Evolutionary conservation across 2,329 filamentous ascomycete species (phyloP).

Genomic region (Fusarium sp.): DNA sequence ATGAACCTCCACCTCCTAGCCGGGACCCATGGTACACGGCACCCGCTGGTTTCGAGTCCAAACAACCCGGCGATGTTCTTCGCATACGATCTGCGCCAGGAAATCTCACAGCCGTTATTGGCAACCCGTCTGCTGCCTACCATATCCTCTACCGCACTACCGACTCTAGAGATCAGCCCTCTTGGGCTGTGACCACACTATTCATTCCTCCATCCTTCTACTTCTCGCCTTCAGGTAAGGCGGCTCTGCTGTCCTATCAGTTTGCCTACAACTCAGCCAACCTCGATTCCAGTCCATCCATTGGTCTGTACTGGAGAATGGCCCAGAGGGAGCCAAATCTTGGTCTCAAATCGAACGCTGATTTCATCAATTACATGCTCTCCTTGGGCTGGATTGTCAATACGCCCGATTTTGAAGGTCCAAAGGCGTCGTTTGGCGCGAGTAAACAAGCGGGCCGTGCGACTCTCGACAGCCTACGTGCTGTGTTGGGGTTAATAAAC

Average conservation of each 20-base stretch:
- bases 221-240: conserved; percentile 12
- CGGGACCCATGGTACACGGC: conserved; percentile 24
- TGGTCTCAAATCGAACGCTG: conserved; percentile 21
- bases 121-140: conserved; percentile 37
- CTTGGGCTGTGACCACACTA: conserved; percentile 55
- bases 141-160: conserved; percentile 55
- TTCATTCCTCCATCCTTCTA: conserved; percentile 42
- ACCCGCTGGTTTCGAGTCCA: conserved; percentile 6
- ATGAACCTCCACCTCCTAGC: conserved; percentile 5
- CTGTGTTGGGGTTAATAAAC: conserved; percentile 44
- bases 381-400: conserved; percentile 30
- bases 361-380: conserved; percentile 17
- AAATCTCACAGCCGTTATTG: conserved; percentile 26
- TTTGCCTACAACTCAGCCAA: conserved; percentile 39
- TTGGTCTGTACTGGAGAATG: conserved; percentile 17
- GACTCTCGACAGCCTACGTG: conserved; percentile 55
- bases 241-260: conserved; percentile 31
- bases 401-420: conserved; percentile 59
- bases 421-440: conserved; percentile 55
- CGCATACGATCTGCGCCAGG: conserved; percentile 23
- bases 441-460: conserved; percentile 55
- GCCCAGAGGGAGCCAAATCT: conserved; percentile 15
- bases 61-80: conserved; percentile 25
- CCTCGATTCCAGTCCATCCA: conserved; percentile 33
- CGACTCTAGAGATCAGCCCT: conserved; percentile 48